Conservation (phyloP, 345 rosid genomes). For the Sisymbrium irio region DNA sequence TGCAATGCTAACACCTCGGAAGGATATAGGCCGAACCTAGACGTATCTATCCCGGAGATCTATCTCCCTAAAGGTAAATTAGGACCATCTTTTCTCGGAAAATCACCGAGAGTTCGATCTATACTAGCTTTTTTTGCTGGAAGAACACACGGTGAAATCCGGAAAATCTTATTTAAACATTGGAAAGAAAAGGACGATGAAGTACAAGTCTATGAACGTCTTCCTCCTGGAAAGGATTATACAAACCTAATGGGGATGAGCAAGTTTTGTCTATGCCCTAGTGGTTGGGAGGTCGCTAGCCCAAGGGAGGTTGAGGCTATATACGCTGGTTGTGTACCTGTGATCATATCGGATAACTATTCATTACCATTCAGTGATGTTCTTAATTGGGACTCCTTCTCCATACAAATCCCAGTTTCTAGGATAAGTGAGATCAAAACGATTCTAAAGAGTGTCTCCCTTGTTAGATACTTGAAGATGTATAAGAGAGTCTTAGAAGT, state of each 20-base stretch:
- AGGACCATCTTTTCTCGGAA: conserved; percentile 28
- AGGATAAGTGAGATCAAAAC: conserved; percentile 49
- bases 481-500: conserved; percentile 44
- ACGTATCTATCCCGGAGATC: conserved; percentile 57
- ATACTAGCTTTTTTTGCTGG: conserved; percentile 51
- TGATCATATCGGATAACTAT: conserved; percentile 53
- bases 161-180: conserved; percentile 39
- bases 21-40: conserved; percentile 44
- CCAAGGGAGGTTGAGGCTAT: conserved; percentile 62
- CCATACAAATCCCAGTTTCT: conserved; percentile 42
- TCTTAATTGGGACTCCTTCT: conserved; percentile 59
- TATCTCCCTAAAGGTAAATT: conserved; percentile 43
- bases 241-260: conserved; percentile 42
- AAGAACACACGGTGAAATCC: conserved; percentile 40
- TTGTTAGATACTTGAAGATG: conserved; percentile 43
- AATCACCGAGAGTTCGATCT: conserved; percentile 32
- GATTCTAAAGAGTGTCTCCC: conserved; percentile 42
- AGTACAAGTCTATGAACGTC: conserved; percentile 47
- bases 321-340: conserved; percentile 63
- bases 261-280: conserved; percentile 57
- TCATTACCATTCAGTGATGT: conserved; percentile 60
- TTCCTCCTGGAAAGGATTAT: conserved; percentile 43
- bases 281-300: conserved; percentile 49
- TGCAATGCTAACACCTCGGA: conserved; percentile 63
- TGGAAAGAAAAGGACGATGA: conserved; percentile 49